Conservation (phyloP, 2,329 filamentous ascomycete genomes). For the Aspergillus sp. region DNA sequence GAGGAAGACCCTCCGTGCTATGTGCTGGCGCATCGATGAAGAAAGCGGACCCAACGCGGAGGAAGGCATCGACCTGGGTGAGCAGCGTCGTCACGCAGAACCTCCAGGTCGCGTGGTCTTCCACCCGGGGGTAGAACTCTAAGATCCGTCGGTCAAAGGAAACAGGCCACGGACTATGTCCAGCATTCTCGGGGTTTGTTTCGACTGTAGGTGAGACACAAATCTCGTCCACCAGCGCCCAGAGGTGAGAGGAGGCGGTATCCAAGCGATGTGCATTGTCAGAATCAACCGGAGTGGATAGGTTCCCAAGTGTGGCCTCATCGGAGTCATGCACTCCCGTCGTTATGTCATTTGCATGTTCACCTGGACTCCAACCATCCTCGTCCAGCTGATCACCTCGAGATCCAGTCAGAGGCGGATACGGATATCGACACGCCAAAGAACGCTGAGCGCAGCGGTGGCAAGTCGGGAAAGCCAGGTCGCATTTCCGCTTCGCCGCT, state of each 20-base stretch:
- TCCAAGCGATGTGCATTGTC: no score
- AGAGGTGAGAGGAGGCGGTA: no score
- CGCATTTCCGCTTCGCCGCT: slow-evolving; percentile 3
- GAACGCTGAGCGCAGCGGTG: slow-evolving; percentile 2
- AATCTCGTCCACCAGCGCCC: no score
- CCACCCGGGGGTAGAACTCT: slow-evolving; percentile 6
- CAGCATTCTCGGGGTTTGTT: background rate
- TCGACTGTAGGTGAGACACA: no score
- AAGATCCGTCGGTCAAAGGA: slow-evolving; percentile 4
- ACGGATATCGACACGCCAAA: slow-evolving; percentile 4
- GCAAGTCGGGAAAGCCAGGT: background rate
- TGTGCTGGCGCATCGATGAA: background rate
- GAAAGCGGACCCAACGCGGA: background rate
- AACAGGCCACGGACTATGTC: background rate
- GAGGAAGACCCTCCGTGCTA: background rate
- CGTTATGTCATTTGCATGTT: no score
- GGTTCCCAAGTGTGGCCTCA: no score
- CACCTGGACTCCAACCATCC: no score
- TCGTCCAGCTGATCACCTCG: background rate
- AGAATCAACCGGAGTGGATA: no score
- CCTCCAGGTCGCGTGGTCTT: slow-evolving; percentile 2
- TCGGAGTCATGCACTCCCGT: no score
- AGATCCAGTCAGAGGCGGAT: background rate
- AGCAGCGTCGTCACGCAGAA: slow-evolving; percentile 3
- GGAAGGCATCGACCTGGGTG: background rate